Evolutionary conservation across 352 stramenopile species (phyloP).

Genomic region (Globisporangium yorkense): DNA sequence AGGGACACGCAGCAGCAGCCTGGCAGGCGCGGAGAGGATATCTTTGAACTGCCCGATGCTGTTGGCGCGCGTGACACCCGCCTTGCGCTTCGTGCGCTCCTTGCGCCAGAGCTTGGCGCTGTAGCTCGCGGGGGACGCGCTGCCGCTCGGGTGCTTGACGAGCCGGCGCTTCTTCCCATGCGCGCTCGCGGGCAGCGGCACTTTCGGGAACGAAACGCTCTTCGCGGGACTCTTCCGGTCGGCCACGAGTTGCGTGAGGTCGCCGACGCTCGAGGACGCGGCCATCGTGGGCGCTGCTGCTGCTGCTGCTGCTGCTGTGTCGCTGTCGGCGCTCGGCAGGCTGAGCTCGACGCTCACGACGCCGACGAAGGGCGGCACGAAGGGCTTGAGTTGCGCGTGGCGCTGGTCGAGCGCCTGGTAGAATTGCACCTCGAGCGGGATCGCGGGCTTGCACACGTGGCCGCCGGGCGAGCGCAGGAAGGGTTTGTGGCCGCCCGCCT

Average conservation of each 20-base stretch:
- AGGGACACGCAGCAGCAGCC: neutral
- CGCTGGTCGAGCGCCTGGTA: constrained; percentile 48
- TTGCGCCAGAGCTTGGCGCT: constrained; percentile 61
- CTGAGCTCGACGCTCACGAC: constrained; percentile 55
- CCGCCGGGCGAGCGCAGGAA: constrained; percentile 54
- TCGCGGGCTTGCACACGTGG: constrained; percentile 75
- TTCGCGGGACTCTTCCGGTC: constrained; percentile 10
- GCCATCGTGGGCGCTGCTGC: constrained; percentile 5
- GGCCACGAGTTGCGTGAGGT: constrained; percentile 10
- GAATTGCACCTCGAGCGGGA: constrained; percentile 68
- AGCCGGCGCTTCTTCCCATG: constrained; percentile 36
- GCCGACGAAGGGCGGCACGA: constrained; percentile 62
- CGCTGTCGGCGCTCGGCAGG: constrained; percentile 11
- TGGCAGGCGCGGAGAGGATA: constrained; percentile 9
- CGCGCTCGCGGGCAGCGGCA: constrained; percentile 1
- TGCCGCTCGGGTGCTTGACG: constrained; percentile 11
- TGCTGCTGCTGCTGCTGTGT: neutral
- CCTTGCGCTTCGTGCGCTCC: constrained; percentile 23
- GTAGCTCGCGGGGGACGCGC: constrained; percentile 25
- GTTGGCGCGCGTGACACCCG: constrained; percentile 9
- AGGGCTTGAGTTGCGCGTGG: constrained; percentile 56
- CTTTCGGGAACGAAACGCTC: neutral
- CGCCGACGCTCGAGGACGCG: constrained; percentile 10
- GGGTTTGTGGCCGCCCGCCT: constrained; percentile 73
- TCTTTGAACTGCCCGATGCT: constrained; percentile 13